Percentiles rank a stretch among this genome's conserved stretches.
phyloP scores from a whole-genome alignment of 2,329 filamentous ascomycete genomes.

The Monosporascus sp. region DNA sequence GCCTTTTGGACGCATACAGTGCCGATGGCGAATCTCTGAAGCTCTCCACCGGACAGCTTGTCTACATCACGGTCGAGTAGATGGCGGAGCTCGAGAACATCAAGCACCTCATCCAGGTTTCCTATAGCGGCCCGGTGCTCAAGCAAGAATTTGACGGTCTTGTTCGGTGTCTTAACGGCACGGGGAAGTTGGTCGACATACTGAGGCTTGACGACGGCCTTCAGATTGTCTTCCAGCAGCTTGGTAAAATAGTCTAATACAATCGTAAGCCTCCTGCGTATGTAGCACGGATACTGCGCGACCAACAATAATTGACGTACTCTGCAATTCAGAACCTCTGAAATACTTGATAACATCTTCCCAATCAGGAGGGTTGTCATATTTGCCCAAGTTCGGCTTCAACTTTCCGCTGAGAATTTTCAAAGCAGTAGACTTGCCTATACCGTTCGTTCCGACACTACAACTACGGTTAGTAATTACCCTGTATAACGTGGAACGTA shows the following conservation, averaged over 20 bases:
- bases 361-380: constrained; percentile 97
- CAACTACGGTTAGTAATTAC: neutral
- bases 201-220: constrained; percentile 97
- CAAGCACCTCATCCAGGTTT: constrained; percentile 75
- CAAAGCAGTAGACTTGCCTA: constrained; percentile 98
- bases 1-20: constrained; percentile 93
- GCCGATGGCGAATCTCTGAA: constrained; percentile 96
- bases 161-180: constrained; percentile 76
- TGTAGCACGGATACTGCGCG: neutral
- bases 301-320: constrained; percentile 43
- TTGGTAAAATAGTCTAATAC: constrained; percentile 92
- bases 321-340: constrained; percentile 94
- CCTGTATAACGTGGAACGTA: neutral
- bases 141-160: constrained; percentile 74
- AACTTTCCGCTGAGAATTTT: constrained; percentile 98
- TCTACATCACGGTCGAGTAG: constrained; percentile 89
- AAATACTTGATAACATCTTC: constrained; percentile 98
- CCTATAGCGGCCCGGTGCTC: constrained; percentile 69
- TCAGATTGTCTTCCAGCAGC: constrained; percentile 91
- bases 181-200: constrained; percentile 98
- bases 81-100: constrained; percentile 80
- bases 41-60: constrained; percentile 90
- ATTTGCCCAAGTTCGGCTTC: constrained; percentile 94
- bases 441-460: constrained; percentile 96
- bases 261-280: constrained; percentile 6